Evolutionary conservation across 441 rosid species (phyloP), one percentile per base, ranked within the genome.

Genomic region (Bocquillonia castaneifolia): DNA sequence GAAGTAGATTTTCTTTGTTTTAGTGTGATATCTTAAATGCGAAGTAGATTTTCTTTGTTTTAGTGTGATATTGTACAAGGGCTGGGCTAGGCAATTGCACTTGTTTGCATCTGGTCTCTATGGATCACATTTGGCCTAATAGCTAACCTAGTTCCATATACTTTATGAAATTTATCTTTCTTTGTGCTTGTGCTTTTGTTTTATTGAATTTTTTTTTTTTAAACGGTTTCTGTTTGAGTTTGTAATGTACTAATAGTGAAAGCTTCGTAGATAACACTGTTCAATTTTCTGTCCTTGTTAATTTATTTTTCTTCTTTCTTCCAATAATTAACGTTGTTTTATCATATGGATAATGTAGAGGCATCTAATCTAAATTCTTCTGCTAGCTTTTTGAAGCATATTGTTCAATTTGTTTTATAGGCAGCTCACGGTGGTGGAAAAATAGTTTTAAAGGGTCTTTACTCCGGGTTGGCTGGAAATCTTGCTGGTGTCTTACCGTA

Each of bases 401-500:
- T 15, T 1, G 2, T 39, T 58, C 17, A 42, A 54, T 42, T 26
- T 26, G 31, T 63, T 55, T 18, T 79, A 39, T 61, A 81, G 83
- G 86, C 80, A 50, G 88, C 78, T 72, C 83, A 25, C 37, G 84
- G 78, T 20, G 80, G 86, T 67, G 83, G 84, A 14, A 66, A 80
- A 71, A 78, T 84, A 29, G 28, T 64, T 29, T 69, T 71, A 69
- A 84, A 74, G 70, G 86, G 86, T 72, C 78, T 84, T 31, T 84
- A 84, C 61, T 72, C 88, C 66, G 88, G 88, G 66, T 67, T 84
- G 71, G 84, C 74, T 67, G 86, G 84, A 70, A 84, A 84, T 71
- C 77, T 84, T 72, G 84, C 74, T 66, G 86, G 88, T 42, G 88
- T 72, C 32, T 74, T 82, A 57, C 86, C 88, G 88, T 84, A 72